A percentile compares a stretch with the other conserved stretches of the same genome.
Evolutionary conservation across 1,284 basidiomycete genomes (phyloP).

Genomic region (Ceratobasidium sp.): DNA sequence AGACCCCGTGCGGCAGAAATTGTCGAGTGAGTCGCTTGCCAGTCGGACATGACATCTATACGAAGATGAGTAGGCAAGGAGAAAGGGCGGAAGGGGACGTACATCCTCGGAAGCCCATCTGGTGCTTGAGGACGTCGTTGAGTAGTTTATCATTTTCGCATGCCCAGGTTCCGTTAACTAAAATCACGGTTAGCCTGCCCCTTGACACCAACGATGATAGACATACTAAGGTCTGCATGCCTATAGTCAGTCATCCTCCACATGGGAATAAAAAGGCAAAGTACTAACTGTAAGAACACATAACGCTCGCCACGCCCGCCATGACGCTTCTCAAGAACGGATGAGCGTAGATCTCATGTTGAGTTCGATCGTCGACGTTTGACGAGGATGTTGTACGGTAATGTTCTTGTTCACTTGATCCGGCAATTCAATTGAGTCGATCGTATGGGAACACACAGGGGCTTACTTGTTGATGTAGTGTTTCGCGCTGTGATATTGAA

Average conservation of each 20-base stretch:
- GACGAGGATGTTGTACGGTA: slow-evolving; percentile 48
- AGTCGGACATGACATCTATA: slow-evolving; percentile 56
- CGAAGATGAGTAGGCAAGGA: background rate
- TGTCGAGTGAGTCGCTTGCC: slow-evolving; percentile 49
- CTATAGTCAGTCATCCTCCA: background rate
- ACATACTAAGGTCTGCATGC: slow-evolving; percentile 18
- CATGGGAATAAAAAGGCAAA: slow-evolving; percentile 13
- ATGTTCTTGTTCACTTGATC: slow-evolving; percentile 49
- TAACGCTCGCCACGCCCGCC: slow-evolving; percentile 81
- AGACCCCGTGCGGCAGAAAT: slow-evolving; percentile 46
- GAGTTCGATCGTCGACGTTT: slow-evolving; percentile 51
- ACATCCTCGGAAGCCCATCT: slow-evolving; percentile 68
- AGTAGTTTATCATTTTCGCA: slow-evolving; percentile 82
- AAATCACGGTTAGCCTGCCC: background rate
- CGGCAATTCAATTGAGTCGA: background rate
- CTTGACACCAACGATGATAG: background rate
- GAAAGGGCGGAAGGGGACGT: background rate
- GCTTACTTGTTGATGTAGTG: slow-evolving; percentile 50
- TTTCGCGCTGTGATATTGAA: slow-evolving; percentile 47
- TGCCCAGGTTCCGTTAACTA: slow-evolving; percentile 80
- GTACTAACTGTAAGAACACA: slow-evolving; percentile 74
- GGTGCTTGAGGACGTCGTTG: slow-evolving; percentile 83
- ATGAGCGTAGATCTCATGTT: slow-evolving; percentile 79
- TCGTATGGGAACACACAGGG: background rate
- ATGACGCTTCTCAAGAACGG: slow-evolving; percentile 81